phyloP scores from a whole-genome alignment of 176 grass and related monocot genomes.

The Otatea glauca region DNA sequence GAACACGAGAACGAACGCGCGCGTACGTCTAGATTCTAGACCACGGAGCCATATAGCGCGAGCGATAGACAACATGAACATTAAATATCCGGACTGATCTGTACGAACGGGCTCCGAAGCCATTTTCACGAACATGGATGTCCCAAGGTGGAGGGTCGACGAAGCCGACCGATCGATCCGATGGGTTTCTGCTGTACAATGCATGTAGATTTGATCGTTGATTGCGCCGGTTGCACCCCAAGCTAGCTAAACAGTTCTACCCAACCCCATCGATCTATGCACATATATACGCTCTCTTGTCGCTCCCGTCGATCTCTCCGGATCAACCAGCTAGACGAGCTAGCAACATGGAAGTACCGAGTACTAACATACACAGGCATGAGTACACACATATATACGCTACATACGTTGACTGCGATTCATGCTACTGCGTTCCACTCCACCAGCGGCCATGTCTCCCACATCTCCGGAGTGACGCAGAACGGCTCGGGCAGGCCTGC shows the following conservation, averaged over 20 bases:
- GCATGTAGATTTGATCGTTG: background rate
- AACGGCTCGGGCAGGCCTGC: conserved; percentile 41
- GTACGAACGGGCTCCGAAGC: background rate
- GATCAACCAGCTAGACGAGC: background rate
- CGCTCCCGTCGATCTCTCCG: conserved; percentile 2
- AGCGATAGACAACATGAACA: background rate
- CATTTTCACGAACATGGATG: background rate
- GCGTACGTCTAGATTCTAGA: background rate
- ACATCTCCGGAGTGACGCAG: conserved; percentile 49
- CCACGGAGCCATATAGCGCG: too few species aligned
- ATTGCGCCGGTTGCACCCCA: background rate
- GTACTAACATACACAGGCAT: background rate
- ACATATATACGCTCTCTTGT: background rate
- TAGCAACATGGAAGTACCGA: background rate
- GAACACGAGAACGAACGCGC: too few species aligned
- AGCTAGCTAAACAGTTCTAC: background rate
- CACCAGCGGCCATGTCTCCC: conserved; percentile 59
- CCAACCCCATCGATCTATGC: background rate
- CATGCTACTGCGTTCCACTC: conserved; percentile 58
- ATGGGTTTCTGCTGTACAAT: background rate
- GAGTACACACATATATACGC: background rate
- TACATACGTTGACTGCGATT: background rate
- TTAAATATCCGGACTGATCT: background rate
- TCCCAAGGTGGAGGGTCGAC: background rate
- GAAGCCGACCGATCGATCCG: background rate